Evolutionary conservation across 371 early-diverging fungal species (phyloP), one percentile per base, ranked within the genome.

Genomic region (Capillidium heterosporum): DNA sequence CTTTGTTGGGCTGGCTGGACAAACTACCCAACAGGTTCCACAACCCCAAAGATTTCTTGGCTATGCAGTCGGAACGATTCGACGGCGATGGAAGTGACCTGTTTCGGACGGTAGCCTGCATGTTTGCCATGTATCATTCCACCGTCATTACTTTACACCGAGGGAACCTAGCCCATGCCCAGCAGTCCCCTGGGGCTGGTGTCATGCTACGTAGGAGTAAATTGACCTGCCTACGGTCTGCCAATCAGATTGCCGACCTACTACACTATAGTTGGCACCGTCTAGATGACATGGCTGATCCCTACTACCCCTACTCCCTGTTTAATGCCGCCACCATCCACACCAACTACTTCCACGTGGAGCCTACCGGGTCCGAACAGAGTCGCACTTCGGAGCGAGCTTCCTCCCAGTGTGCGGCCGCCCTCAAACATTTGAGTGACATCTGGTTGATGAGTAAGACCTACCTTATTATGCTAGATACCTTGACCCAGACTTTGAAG

Each of bases 281-380:
- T 2, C 24, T 55, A 17, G 28, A 21, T 28, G 55, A 55, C 23
- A 40, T 55, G 23, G 41, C 42, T 0, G 55, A 55, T 43, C 55
- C 55, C 2, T 55, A 27, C 43, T 55, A 43, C 1, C 55, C 55
- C 7, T 55, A 35, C 26, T 15, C 43, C 2, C 10, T 55, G 19
- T 55, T 55, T 4, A 55, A 55, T 28, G 55, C 55, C n/a, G 55
- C 55, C 23, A 55, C 55, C 0, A 55, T 55, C 27, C 55, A 55
- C 28, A 39, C 55, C 43, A 55, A 55, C 2, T 40, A 15, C 26
- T 17, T 42, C 10, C 35, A 42, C 28, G 23, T 55, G 17, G 55
- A 55, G 2, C 53, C 53, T 21, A 19, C 8, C 1, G 35, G 32
- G 15, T 10, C 21, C 7, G n/a, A 32, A 23, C 40, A 40, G 28